Percentiles rank a stretch among this genome's conserved stretches.
Conservation (phyloP, 768 basidiomycete species). For the Termitomyces sp. region DNA sequence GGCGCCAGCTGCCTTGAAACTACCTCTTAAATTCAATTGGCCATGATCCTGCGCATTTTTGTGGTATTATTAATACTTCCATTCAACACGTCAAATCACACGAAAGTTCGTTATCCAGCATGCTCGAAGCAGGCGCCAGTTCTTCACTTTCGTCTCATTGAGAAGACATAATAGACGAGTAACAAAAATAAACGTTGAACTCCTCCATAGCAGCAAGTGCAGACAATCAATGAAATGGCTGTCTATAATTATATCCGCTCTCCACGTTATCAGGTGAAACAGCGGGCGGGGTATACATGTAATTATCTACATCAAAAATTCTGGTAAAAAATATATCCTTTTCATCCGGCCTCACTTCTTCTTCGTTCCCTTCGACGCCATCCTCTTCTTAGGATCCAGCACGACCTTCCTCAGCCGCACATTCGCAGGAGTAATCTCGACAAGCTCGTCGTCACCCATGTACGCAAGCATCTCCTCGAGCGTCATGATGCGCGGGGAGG, state of each 20-base stretch:
- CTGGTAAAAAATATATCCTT: not conserved
- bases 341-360: not conserved
- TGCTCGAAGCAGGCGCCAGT: too few species aligned
- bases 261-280: not conserved
- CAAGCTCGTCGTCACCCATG: slow-evolving; percentile 44
- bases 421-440: slow-evolving; percentile 39
- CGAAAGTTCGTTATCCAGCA: too few species aligned
- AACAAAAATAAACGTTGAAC: too few species aligned
- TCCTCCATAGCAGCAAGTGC: not conserved
- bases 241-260: not conserved
- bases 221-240: not conserved
- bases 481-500: slow-evolving; percentile 36
- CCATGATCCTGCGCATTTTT: too few species aligned
- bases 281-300: not conserved
- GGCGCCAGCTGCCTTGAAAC: too few species aligned
- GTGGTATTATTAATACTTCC: too few species aligned
- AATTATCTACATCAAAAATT: not conserved
- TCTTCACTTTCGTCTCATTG: too few species aligned
- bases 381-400: not conserved
- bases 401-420: slow-evolving; percentile 36
- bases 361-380: not conserved
- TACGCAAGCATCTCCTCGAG: slow-evolving; percentile 42
- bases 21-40: too few species aligned
- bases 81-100: too few species aligned
- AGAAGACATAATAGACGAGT: too few species aligned